Base-by-base conservation (phyloP, 768 basidiomycete species). In the Hericium alpestre region DNA sequence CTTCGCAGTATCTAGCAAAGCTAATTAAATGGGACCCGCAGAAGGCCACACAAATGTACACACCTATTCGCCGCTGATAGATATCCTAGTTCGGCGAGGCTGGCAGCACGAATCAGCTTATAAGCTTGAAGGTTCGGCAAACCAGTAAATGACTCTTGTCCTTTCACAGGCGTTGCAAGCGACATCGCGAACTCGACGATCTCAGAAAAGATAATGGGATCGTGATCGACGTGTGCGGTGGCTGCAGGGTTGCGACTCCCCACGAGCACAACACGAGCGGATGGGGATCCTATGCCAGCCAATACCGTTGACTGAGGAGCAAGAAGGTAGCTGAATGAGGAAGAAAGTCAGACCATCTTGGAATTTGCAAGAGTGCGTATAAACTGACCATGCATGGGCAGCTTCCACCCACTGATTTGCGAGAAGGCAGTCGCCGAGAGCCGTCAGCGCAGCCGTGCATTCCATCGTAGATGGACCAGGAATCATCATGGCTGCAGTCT, bases 151-250 rank as follows among this genome's bases (percentile, higher is more conserved):
- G 82, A 63, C 53, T 98, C 95, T 65, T 93, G 91, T 12, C 93
- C 90, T 71, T 96, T 96, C 1, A 76, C 64, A 1, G 79, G 69
- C 4, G 86, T 72, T n/a, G 79, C 75, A 40, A 95, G 71, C 6
- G 90, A 90, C 48, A 93, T 66, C 0, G 91, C 94, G 68, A 92
- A 98, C 72, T 99, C 96, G 13, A 84, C 74, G 51, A 96, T 84
- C 72, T 99, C 96, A 2, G 93, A 85, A 61, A 96, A 80, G 58
- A 94, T 81, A 52, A 93, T 73, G 2, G 86, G 72, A 65, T 96
- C 93, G 1, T 77, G 71, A 65, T 93, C 83, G 66, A 78, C 81
- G 66, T 74, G 71, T 65, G 82, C 83, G 54, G 70, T 74, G 0
- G 81, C 76, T 40, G 67, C 71, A 38, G 66, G 65, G 52, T 72